Conservation (phyloP, 306 rosid genomes). For the Quercus agrifolia region DNA sequence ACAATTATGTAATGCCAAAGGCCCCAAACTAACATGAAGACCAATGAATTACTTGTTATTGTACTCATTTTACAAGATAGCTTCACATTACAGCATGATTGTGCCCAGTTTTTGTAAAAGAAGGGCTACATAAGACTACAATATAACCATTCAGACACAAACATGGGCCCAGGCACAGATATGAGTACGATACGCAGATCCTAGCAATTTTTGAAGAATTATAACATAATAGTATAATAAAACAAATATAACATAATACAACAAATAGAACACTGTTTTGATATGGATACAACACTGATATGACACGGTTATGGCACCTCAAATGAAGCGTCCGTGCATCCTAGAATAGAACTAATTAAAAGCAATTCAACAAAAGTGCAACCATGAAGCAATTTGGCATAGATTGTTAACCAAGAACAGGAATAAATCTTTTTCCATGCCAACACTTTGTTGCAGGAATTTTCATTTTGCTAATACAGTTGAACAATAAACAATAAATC, state of each 20-base stretch:
- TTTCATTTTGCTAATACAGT: background rate
- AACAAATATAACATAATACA: too few relatives aligned
- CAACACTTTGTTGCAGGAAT: background rate
- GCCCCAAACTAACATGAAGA: background rate
- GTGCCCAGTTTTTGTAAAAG: background rate
- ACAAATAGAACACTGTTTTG: too few relatives aligned
- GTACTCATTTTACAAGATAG: background rate
- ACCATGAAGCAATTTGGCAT: background rate
- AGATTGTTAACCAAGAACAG: background rate
- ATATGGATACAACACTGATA: fast-evolving
- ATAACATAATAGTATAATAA: too few relatives aligned
- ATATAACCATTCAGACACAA: background rate
- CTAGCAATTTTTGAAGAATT: too few relatives aligned
- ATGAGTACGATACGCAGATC: too few relatives aligned
- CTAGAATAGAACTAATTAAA: background rate
- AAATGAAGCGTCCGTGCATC: too few relatives aligned
- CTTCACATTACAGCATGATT: background rate
- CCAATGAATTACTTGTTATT: background rate
- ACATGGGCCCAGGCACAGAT: too few relatives aligned
- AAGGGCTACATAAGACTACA: background rate
- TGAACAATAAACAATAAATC: background rate
- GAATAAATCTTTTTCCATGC: background rate
- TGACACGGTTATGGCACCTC: background rate
- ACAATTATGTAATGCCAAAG: background rate
- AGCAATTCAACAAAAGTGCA: background rate